Conservation (phyloP, 805 yeast species). For the Hanseniaspora lindneri region DNA sequence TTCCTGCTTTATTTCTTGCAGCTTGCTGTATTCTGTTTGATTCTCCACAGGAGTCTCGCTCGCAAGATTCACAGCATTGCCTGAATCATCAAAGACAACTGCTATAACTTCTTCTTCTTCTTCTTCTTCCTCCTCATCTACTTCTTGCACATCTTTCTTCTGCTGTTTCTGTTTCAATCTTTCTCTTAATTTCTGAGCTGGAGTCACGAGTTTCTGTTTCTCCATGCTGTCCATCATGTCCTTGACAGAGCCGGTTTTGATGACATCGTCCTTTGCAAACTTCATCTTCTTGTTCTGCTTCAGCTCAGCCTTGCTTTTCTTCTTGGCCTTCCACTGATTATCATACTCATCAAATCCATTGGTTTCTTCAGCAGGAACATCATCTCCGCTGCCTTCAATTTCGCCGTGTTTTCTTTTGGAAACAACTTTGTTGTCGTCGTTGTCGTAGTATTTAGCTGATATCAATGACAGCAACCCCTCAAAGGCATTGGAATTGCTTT, state of each 20-base stretch:
- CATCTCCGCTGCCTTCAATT: background rate
- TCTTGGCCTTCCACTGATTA: constrained; percentile 78
- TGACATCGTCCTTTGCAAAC: constrained; percentile 51
- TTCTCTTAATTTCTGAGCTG: constrained; percentile 17
- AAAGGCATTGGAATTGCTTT: constrained; percentile 69
- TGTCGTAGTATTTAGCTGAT: constrained; percentile 89
- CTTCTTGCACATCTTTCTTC: constrained; percentile 21
- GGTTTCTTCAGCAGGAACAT: background rate
- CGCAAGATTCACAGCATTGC: constrained; percentile 35
- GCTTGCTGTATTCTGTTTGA: constrained; percentile 3
- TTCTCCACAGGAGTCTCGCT: constrained; percentile 2
- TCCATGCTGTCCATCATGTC: constrained; percentile 20
- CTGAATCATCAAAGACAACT: constrained; percentile 62
- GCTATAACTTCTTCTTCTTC: constrained; percentile 29
- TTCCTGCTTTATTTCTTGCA: constrained; percentile 17
- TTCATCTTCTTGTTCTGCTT: constrained; percentile 54
- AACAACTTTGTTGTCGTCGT: constrained; percentile 51
- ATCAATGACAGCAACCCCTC: constrained; percentile 80
- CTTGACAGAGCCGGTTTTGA: constrained; percentile 17
- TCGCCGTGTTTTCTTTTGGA: constrained; percentile 30
- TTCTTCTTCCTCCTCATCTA: constrained; percentile 21
- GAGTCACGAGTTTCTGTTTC: constrained; percentile 16
- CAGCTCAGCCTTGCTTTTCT: constrained; percentile 54
- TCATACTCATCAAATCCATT: constrained; percentile 11
- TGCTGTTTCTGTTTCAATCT: constrained; percentile 18